Evolutionary conservation across 352 stramenopile species (phyloP).

Genomic region (Pythium aristosporum): DNA sequence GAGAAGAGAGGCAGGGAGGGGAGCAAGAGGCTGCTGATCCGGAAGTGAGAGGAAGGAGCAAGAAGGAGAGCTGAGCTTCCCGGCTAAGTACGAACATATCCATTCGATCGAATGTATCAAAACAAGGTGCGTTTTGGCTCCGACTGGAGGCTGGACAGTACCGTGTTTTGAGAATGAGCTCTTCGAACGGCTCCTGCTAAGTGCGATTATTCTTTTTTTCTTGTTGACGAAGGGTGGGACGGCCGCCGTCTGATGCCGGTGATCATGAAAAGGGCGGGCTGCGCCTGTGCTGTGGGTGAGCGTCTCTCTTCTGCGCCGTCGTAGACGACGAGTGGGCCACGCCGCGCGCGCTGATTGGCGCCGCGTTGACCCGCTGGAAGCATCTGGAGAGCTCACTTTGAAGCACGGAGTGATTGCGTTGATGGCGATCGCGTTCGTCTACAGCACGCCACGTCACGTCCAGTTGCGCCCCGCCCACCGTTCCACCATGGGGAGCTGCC

Average conservation of each 20-base stretch:
- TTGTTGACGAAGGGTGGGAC: slow-evolving; percentile 14
- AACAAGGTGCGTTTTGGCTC: slow-evolving; percentile 13
- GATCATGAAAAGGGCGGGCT: neutral
- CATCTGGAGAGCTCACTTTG: neutral
- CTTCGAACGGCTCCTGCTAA: slow-evolving; percentile 11
- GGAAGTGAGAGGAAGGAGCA: slow-evolving; percentile 4
- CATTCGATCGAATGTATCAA: neutral
- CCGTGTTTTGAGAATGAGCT: slow-evolving; percentile 22
- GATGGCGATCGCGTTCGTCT: neutral
- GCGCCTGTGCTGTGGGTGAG: slow-evolving; percentile 11
- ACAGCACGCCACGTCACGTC: neutral
- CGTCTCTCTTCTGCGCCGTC: slow-evolving; percentile 17
- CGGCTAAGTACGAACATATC: slow-evolving; percentile 20
- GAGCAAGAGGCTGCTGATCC: slow-evolving; percentile 2
- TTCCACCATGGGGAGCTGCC: too few relatives aligned
- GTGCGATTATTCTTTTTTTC: slow-evolving; percentile 13
- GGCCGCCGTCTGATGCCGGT: neutral
- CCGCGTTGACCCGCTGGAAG: neutral
- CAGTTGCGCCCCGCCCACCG: too few relatives aligned
- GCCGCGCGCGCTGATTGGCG: slow-evolving; percentile 12
- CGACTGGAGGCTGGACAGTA: neutral
- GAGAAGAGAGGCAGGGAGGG: neutral
- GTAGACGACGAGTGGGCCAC: slow-evolving; percentile 12
- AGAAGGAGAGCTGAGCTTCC: neutral
- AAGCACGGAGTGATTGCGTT: slow-evolving; percentile 1